These are phyloP conservation scores for Styphnolobium japonicum DNA, from an alignment of 306 rosid genomes.

Conservation along the genomic window DNA sequence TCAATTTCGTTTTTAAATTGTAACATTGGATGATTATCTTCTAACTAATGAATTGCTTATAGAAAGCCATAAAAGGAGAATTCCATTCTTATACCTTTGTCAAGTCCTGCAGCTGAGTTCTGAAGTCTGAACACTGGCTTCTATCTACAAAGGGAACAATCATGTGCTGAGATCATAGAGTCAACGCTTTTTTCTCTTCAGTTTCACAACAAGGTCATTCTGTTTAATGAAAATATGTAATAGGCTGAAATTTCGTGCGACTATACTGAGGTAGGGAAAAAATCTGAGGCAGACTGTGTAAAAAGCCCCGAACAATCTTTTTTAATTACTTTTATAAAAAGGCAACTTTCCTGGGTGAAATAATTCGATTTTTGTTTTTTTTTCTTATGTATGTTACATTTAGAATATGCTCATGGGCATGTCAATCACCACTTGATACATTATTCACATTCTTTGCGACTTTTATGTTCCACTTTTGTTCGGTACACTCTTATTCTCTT, in stretches of 20 bases:
- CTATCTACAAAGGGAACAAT: neutral
- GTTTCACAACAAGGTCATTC: neutral
- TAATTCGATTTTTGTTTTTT: neutral
- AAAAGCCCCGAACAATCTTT: neutral
- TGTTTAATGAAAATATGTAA: neutral
- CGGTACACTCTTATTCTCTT: conserved; percentile 9
- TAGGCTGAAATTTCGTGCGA: neutral
- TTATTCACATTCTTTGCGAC: conserved; percentile 15
- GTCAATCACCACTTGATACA: neutral
- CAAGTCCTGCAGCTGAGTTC: no score
- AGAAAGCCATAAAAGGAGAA: no score
- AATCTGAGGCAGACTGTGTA: neutral
- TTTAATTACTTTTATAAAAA: conserved; percentile 15
- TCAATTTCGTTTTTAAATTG: conserved; percentile 1
- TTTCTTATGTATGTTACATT: neutral
- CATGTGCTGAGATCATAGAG: neutral
- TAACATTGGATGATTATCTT: neutral
- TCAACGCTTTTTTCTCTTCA: neutral
- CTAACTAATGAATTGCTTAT: no score
- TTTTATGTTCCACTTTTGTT: conserved; percentile 32
- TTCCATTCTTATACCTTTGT: no score
- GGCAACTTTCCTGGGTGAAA: neutral
- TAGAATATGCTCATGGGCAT: neutral
- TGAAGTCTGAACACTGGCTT: no score
- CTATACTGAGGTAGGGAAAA: neutral